Evolutionary conservation across 2,329 filamentous ascomycete genomes (phyloP).

Genomic region (Tolypocladium tundrense): DNA sequence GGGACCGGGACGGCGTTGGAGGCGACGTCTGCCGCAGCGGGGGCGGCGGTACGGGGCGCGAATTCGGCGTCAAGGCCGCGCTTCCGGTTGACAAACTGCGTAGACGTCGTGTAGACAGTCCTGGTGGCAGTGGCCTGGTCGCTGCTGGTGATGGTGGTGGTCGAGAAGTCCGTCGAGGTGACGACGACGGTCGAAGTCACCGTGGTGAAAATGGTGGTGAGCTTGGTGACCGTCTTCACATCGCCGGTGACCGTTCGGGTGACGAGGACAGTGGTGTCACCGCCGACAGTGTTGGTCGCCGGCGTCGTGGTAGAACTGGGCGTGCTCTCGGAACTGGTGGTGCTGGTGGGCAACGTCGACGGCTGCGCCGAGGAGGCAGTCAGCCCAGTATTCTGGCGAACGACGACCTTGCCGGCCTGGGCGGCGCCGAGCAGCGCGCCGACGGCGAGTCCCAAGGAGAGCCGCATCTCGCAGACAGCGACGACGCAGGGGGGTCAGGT

Average conservation of each 20-base stretch:
- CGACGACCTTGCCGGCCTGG: conserved; percentile 6
- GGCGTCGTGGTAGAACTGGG: background rate
- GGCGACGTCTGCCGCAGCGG: conserved; percentile 8
- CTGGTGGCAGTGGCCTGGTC: conserved; percentile 24
- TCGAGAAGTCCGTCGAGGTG: conserved; percentile 23
- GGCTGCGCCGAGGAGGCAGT: background rate
- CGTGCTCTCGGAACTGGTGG: background rate
- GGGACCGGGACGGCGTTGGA: conserved; percentile 8
- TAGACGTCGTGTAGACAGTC: conserved; percentile 23
- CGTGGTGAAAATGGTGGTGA: conserved; percentile 18
- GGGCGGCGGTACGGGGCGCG: conserved; percentile 15
- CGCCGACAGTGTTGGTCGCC: background rate
- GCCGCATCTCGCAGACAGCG: conserved; percentile 8
- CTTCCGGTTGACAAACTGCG: conserved; percentile 21
- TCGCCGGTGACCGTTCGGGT: conserved; percentile 21
- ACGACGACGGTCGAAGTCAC: conserved; percentile 21
- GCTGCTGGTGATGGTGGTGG: conserved; percentile 24
- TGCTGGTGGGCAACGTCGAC: background rate
- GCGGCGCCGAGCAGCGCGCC: conserved; percentile 10
- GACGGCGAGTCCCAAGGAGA: conserved; percentile 11
- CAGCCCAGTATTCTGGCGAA: conserved; percentile 4
- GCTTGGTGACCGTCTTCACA: conserved; percentile 15
- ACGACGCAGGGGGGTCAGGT: background rate
- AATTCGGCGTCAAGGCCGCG: conserved; percentile 14
- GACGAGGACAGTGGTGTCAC: conserved; percentile 13